phyloP scores from a whole-genome alignment of 1,139 yeast species.

The Taphrina sp. region DNA sequence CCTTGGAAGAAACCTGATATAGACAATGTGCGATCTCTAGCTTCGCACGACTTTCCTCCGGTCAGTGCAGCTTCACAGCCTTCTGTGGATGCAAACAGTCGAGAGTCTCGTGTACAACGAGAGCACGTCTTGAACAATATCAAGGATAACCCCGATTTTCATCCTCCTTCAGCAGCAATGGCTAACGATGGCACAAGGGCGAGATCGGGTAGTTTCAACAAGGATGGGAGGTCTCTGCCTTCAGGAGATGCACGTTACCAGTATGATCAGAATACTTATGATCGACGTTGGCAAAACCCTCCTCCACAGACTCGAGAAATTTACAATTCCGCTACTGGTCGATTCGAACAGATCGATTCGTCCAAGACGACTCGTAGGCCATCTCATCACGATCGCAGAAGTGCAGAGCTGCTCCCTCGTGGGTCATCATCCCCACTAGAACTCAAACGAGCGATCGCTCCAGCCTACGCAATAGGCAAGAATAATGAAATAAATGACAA shows the following conservation, averaged over 20 bases:
- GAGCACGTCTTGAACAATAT: too few relatives aligned
- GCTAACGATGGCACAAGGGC: neutral
- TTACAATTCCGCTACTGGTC: slow-evolving; percentile 31
- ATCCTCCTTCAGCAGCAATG: neutral
- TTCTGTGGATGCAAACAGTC: neutral
- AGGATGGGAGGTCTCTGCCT: neutral
- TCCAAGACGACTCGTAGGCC: slow-evolving; percentile 14
- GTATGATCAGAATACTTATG: slow-evolving; percentile 29
- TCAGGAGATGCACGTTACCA: slow-evolving; percentile 25
- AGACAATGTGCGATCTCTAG: neutral
- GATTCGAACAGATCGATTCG: slow-evolving; percentile 32
- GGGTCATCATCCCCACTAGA: neutral
- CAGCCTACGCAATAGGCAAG: neutral
- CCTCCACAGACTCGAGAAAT: slow-evolving; percentile 27
- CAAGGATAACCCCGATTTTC: neutral
- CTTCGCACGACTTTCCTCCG: slow-evolving; percentile 8
- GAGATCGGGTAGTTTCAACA: neutral
- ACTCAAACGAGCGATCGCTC: neutral
- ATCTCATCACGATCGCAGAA: slow-evolving; percentile 10
- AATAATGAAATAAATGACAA: too few relatives aligned
- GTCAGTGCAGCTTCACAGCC: neutral
- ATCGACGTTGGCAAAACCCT: slow-evolving; percentile 31
- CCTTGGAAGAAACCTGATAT: slow-evolving; percentile 22
- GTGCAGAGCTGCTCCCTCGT: neutral
- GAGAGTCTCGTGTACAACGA: neutral